Evolutionary conservation across 768 basidiomycete species (phyloP).

Genomic region (Tulasnella calospora): DNA sequence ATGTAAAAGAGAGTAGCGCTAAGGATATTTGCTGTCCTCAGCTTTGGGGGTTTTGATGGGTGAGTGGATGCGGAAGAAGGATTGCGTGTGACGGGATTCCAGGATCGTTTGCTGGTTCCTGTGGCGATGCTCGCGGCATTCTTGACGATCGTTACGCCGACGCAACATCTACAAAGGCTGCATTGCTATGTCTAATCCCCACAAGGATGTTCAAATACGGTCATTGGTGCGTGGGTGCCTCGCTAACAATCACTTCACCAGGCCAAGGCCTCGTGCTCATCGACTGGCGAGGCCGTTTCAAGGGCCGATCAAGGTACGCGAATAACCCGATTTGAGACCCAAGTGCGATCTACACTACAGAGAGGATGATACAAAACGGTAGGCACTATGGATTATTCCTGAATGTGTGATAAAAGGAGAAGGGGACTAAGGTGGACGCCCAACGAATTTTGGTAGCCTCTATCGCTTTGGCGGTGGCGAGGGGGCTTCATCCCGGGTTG

Average conservation of each 20-base stretch:
- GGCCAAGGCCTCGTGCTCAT: too few relatives aligned
- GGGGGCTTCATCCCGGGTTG: constrained; percentile 10
- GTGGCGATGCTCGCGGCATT: neutral
- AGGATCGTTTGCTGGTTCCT: neutral
- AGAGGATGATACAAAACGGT: neutral
- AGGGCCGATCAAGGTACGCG: neutral
- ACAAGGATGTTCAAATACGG: too few relatives aligned
- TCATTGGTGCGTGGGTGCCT: too few relatives aligned
- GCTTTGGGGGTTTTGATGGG: neutral
- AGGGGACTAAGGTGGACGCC: neutral
- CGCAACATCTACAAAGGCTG: neutral
- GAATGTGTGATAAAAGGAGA: neutral
- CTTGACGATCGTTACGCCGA: neutral
- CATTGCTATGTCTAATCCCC: neutral
- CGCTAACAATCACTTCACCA: too few relatives aligned
- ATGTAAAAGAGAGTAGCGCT: constrained; percentile 3
- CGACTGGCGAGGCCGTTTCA: neutral
- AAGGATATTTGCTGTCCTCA: neutral
- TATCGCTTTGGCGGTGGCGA: neutral
- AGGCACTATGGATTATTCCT: neutral
- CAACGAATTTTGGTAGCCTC: neutral
- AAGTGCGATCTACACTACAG: neutral
- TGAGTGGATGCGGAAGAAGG: neutral
- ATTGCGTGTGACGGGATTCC: neutral
- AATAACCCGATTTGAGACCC: neutral